Conservation (phyloP, 2,329 filamentous ascomycete species). For the Ceratocystis variospora region DNA sequence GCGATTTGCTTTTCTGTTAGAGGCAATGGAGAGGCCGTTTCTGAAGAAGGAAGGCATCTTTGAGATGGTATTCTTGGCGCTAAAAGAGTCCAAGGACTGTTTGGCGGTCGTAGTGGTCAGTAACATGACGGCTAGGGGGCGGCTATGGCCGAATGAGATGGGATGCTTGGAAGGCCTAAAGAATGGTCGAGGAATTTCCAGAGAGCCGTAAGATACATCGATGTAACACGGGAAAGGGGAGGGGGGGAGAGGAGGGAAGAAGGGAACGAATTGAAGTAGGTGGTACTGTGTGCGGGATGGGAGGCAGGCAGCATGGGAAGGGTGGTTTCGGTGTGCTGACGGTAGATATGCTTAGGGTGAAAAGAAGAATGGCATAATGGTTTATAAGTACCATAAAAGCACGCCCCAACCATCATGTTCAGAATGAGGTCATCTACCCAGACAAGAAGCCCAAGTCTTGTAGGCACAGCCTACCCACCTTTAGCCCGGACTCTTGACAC, state of each 20-base stretch:
- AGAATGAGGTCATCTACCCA: no score
- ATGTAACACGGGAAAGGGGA: background rate
- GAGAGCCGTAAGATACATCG: background rate
- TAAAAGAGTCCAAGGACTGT: background rate
- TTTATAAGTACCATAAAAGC: no score
- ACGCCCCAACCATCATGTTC: no score
- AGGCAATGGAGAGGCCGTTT: background rate
- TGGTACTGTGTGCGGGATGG: background rate
- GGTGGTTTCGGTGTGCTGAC: no score
- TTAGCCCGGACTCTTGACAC: no score
- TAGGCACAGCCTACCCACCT: no score
- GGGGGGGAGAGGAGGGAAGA: background rate
- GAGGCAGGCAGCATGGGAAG: background rate
- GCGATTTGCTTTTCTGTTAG: constrained; percentile 32
- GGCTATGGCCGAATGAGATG: background rate
- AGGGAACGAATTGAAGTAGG: background rate
- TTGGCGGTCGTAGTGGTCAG: background rate
- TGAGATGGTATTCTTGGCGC: background rate
- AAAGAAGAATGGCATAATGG: no score
- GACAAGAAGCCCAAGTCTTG: no score
- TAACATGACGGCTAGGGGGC: background rate
- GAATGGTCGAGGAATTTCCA: background rate
- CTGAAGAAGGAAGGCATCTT: constrained; percentile 10
- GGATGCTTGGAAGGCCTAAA: background rate
- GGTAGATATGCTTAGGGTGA: no score